phyloP scores from a whole-genome alignment of 1,284 basidiomycete species.

The Takashimella tepidaria region DNA sequence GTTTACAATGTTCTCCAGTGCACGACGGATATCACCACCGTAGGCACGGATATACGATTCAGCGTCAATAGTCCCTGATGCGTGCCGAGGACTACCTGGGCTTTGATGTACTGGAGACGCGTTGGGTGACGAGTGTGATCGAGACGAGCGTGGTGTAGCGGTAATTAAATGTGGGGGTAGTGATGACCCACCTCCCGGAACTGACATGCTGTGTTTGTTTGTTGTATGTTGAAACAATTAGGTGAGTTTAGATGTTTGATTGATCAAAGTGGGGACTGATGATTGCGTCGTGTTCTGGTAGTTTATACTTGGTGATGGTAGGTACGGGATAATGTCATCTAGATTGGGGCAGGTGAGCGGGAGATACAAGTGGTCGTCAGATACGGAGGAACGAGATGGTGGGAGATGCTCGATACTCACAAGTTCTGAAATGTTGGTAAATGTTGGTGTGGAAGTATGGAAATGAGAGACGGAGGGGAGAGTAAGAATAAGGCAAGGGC shows the following conservation, averaged over 20 bases:
- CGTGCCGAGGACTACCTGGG: slow-evolving; percentile 23
- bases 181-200: slow-evolving; percentile 1
- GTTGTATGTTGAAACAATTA: slow-evolving; percentile 4
- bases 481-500: neutral
- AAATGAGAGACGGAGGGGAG: neutral
- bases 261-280: neutral
- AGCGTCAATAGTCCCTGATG: slow-evolving; percentile 25
- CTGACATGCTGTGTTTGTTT: slow-evolving; percentile 8
- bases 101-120: slow-evolving; percentile 7
- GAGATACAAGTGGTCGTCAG: neutral
- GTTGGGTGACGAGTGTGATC: slow-evolving; percentile 4
- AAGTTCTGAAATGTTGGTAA: neutral
- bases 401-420: neutral
- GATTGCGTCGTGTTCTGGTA: no score
- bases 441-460: neutral
- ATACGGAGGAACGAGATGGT: neutral
- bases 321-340: no score
- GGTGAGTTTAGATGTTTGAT: neutral
- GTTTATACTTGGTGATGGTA: no score
- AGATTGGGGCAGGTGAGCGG: no score
- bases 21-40: slow-evolving; percentile 53
- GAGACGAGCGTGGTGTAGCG: slow-evolving; percentile 2
- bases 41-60: slow-evolving; percentile 27
- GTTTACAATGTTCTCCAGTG: slow-evolving; percentile 64
- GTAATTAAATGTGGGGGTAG: neutral